A percentile compares a stretch with the other conserved stretches of the same genome.
These are phyloP conservation scores for Mortierella sp. DNA, from an alignment of 371 early-diverging fungal species.

Conservation along the genomic window DNA sequence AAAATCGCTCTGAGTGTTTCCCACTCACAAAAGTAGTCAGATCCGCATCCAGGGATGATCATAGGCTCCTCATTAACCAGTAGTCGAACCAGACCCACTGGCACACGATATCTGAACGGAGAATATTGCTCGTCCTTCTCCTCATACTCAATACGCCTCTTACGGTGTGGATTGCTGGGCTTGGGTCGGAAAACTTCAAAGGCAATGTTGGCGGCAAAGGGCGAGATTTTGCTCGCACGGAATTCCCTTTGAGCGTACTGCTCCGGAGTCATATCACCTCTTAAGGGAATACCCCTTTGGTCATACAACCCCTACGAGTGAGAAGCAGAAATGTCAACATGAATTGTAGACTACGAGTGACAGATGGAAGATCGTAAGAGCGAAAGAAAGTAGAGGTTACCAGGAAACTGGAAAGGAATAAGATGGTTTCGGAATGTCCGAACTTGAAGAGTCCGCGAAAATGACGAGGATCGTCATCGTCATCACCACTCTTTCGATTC, in stretches of 20 bases:
- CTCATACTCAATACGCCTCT: background rate
- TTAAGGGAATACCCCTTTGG: constrained; percentile 8
- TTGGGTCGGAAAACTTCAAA: constrained; percentile 43
- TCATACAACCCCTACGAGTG: constrained; percentile 23
- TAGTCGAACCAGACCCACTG: constrained; percentile 21
- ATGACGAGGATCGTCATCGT: constrained; percentile 17
- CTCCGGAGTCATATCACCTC: constrained; percentile 31
- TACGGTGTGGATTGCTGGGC: background rate
- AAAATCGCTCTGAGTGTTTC: constrained; percentile 19
- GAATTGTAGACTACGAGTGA: background rate
- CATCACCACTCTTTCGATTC: constrained; percentile 2
- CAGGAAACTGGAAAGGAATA: constrained; percentile 47
- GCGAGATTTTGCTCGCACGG: constrained; percentile 20
- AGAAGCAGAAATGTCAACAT: background rate
- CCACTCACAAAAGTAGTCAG: constrained; percentile 41
- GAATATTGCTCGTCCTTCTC: background rate
- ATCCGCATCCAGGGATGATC: constrained; percentile 36
- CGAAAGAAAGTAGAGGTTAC: constrained; percentile 9
- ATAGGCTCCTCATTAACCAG: constrained; percentile 40
- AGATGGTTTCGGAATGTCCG: constrained; percentile 49
- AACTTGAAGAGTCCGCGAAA: constrained; percentile 44
- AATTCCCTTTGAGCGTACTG: constrained; percentile 29
- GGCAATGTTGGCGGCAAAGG: constrained; percentile 40
- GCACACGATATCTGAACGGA: background rate
- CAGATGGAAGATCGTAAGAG: background rate